Conservation (phyloP, 1,139 yeast genomes). For the Debaryomyces psychrophilus region DNA sequence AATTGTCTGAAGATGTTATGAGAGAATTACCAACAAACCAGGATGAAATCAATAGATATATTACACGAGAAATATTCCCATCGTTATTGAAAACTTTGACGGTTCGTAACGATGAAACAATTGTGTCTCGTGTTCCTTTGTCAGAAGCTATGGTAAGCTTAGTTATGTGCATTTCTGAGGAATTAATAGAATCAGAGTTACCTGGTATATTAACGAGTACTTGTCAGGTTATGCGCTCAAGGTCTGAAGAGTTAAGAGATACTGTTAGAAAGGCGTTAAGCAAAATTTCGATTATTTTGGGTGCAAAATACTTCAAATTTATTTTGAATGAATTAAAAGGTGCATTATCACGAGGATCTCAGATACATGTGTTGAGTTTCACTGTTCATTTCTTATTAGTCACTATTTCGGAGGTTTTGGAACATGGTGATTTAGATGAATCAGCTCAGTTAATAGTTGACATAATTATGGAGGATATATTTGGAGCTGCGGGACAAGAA, state of each 20-base stretch:
- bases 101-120: conserved; percentile 75
- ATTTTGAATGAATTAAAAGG: conserved; percentile 75
- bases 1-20: conserved; percentile 23
- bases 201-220: conserved; percentile 84
- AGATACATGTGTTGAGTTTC: conserved; percentile 88
- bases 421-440: conserved; percentile 78
- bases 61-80: conserved; percentile 64
- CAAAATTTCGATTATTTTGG: conserved; percentile 63
- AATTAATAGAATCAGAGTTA: conserved; percentile 57
- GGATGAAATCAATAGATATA: conserved; percentile 53
- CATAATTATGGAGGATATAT: conserved; percentile 86
- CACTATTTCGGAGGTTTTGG: conserved; percentile 48
- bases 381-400: conserved; percentile 77
- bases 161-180: conserved; percentile 63
- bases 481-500: conserved; percentile 92
- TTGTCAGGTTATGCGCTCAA: conserved; percentile 85
- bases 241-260: conserved; percentile 88
- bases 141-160: conserved; percentile 82
- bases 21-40: conserved; percentile 36
- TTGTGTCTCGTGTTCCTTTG: conserved; percentile 73
- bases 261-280: conserved; percentile 79
- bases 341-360: conserved; percentile 88
- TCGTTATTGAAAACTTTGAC: conserved; percentile 61
- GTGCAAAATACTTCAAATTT: conserved; percentile 73
- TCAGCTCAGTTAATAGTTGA: conserved; percentile 64